Evolutionary conservation across 2,329 filamentous ascomycete genomes (phyloP).

Genomic region (Fusarium sp.): DNA sequence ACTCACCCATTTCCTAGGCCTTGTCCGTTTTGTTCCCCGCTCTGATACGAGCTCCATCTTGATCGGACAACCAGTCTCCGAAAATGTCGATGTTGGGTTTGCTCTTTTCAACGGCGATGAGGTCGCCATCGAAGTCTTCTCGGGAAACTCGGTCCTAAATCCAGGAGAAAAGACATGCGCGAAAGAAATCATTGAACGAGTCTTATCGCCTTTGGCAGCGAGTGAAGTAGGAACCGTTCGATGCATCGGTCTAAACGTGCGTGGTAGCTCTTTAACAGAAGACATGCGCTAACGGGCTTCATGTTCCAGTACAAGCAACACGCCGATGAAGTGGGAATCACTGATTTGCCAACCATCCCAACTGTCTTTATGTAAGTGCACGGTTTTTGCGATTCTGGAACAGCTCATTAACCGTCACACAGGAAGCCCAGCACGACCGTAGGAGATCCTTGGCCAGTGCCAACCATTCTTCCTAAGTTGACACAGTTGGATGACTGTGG

Average conservation of each 20-base stretch:
- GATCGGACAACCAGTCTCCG: conserved; percentile 66
- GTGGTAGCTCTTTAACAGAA: background rate
- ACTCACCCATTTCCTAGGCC: conserved; percentile 55
- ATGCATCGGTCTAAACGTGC: conserved; percentile 67
- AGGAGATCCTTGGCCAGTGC: conserved; percentile 63
- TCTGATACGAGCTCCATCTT: conserved; percentile 59
- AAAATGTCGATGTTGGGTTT: conserved; percentile 65
- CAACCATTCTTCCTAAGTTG: conserved; percentile 63
- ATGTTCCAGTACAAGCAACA: conserved; percentile 48
- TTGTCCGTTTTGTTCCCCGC: conserved; percentile 68
- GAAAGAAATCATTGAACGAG: conserved; percentile 55
- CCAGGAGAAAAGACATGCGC: conserved; percentile 63
- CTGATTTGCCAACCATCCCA: conserved; percentile 62
- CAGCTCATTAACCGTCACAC: background rate
- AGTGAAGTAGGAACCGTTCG: conserved; percentile 63
- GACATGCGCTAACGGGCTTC: background rate
- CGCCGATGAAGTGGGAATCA: conserved; percentile 61
- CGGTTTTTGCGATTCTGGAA: background rate
- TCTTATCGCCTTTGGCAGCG: conserved; percentile 57
- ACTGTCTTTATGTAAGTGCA: conserved; percentile 64
- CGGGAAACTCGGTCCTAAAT: conserved; percentile 65
- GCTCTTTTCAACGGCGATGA: conserved; percentile 67
- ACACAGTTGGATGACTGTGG: conserved; percentile 62
- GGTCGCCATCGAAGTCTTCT: conserved; percentile 66
- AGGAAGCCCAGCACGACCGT: conserved; percentile 65